Conservation (phyloP, 345 rosid species). For the Acer saccharum region DNA sequence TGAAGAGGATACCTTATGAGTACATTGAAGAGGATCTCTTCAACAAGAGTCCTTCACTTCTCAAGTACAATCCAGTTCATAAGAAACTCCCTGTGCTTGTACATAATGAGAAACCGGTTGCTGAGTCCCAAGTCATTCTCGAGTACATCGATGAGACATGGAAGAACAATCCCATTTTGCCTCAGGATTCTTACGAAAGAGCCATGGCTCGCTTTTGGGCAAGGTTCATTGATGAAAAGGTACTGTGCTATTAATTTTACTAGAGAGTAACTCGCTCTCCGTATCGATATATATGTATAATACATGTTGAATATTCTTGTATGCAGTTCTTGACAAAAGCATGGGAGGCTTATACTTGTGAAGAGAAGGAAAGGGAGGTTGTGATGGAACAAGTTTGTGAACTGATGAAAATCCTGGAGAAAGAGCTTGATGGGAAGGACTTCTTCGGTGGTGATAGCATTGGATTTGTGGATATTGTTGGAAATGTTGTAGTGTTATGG, state of each 20-base stretch:
- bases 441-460: constrained; percentile 24
- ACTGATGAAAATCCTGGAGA: constrained; percentile 27
- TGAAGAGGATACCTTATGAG: constrained; percentile 44
- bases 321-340: no score
- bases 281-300: no score
- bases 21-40: constrained; percentile 40
- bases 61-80: constrained; percentile 38
- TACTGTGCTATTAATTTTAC: no score
- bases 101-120: constrained; percentile 38
- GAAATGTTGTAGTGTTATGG: constrained; percentile 2
- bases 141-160: constrained; percentile 51
- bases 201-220: constrained; percentile 50
- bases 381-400: constrained; percentile 16
- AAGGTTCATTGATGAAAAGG: constrained; percentile 36
- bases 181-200: constrained; percentile 41
- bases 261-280: no score
- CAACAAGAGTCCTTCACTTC: constrained; percentile 42
- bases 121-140: constrained; percentile 41
- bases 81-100: constrained; percentile 49
- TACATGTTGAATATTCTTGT: no score
- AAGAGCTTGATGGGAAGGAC: constrained; percentile 27
- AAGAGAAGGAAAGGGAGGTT: no score
- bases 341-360: no score
- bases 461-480: constrained; percentile 26
- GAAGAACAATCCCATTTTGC: constrained; percentile 40